A percentile compares a stretch with the other conserved stretches of the same genome.
Evolutionary conservation across 192 early-diverging fungal genomes (phyloP).

Genomic region (Geosiphon pyriformis): DNA sequence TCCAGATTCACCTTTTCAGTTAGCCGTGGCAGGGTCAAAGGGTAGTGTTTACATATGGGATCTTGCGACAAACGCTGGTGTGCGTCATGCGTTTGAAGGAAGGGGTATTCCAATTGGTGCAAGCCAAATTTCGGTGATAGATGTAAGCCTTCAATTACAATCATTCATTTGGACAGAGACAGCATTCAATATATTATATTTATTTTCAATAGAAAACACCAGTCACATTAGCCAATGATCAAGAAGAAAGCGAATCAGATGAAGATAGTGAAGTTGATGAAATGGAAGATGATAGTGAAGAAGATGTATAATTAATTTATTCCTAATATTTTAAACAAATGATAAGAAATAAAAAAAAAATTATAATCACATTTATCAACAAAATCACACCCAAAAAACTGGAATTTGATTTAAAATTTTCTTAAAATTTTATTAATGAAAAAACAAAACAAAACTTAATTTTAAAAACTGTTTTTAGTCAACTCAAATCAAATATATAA

Average conservation of each 20-base stretch:
- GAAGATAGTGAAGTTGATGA: slow-evolving; percentile 34
- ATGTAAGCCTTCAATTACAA: slow-evolving; percentile 2
- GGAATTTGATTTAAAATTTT: no score
- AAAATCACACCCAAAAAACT: no score
- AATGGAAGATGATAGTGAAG: slow-evolving; percentile 33
- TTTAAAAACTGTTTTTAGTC: no score
- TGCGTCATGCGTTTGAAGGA: slow-evolving; percentile 62
- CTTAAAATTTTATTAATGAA: no score
- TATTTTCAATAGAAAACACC: slow-evolving; percentile 39
- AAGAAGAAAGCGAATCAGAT: slow-evolving; percentile 37
- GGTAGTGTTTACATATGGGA: slow-evolving; percentile 95
- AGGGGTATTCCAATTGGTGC: slow-evolving; percentile 14
- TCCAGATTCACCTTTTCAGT: slow-evolving; percentile 83
- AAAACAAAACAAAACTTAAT: no score
- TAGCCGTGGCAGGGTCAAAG: slow-evolving; percentile 82
- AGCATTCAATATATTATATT: slow-evolving; percentile 22
- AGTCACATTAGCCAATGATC: slow-evolving; percentile 42
- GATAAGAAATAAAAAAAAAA: no score
- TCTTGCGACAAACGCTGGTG: slow-evolving; percentile 77
- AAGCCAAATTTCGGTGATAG: not conserved
- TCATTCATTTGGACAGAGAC: slow-evolving; percentile 2
- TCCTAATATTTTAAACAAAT: no score
- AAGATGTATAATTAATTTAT: slow-evolving; percentile 26
- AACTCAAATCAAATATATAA: no score
- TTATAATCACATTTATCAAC: no score